Conservation (phyloP, 2,329 filamentous ascomycete species). For the Cercospora zeina region DNA sequence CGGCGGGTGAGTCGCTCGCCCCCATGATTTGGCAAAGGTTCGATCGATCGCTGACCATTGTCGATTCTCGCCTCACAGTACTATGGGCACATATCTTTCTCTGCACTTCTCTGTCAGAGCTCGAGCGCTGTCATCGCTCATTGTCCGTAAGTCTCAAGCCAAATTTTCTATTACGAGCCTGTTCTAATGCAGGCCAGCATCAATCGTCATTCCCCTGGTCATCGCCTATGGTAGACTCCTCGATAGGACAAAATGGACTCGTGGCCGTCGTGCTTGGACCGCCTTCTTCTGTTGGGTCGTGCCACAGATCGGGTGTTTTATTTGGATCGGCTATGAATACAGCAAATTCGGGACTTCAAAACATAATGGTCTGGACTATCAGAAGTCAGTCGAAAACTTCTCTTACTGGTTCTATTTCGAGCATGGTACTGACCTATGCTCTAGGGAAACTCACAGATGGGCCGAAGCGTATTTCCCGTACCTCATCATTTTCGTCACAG, state of each 20-base stretch:
- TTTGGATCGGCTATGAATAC: slow-evolving; percentile 38
- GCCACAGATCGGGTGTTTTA: slow-evolving; percentile 37
- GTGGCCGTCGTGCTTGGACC: slow-evolving; percentile 35
- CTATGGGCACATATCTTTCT: slow-evolving; percentile 42
- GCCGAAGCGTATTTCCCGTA: slow-evolving; percentile 31
- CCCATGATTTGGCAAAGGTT: neutral
- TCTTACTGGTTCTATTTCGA: neutral
- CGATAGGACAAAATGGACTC: slow-evolving; percentile 38
- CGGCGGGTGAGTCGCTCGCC: slow-evolving; percentile 31
- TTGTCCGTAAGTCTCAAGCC: slow-evolving; percentile 35
- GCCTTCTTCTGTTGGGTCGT: slow-evolving; percentile 38
- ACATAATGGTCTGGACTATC: slow-evolving; percentile 24
- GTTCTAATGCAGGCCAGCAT: slow-evolving; percentile 19
- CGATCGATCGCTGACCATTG: too few relatives aligned
- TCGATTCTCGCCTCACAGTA: slow-evolving; percentile 14
- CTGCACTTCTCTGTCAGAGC: slow-evolving; percentile 41
- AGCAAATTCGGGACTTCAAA: slow-evolving; percentile 13
- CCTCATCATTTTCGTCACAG: slow-evolving; percentile 31
- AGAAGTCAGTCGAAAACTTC: slow-evolving; percentile 13
- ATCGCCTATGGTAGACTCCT: slow-evolving; percentile 32
- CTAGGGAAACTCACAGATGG: slow-evolving; percentile 24
- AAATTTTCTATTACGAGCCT: neutral
- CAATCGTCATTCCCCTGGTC: slow-evolving; percentile 31
- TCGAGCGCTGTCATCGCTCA: slow-evolving; percentile 40
- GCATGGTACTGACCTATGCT: neutral